phyloP scores from a whole-genome alignment of 2,329 filamentous ascomycete genomes.

The Sphaceloma murrayae region DNA sequence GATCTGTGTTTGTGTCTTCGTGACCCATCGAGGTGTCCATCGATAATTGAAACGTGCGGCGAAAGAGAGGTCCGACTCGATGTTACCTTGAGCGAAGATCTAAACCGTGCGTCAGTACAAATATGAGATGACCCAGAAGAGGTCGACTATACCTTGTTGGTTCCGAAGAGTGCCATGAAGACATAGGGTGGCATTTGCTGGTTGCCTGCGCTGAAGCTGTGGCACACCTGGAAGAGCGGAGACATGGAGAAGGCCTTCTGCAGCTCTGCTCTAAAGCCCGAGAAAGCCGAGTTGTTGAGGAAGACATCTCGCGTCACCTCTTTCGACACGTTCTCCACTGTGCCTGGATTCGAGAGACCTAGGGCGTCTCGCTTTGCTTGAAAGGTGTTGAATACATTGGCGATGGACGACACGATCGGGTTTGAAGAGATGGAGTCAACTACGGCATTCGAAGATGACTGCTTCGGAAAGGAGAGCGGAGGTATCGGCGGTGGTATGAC shows the following conservation, averaged over 20 bases:
- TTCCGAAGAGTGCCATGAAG: slow-evolving; percentile 89
- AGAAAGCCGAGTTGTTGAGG: slow-evolving; percentile 94
- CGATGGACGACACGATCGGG: slow-evolving; percentile 48
- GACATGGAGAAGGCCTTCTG: slow-evolving; percentile 93
- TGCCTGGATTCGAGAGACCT: slow-evolving; percentile 84
- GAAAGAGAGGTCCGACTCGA: slow-evolving; percentile 86
- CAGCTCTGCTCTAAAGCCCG: slow-evolving; percentile 87
- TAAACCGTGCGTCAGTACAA: slow-evolving; percentile 34
- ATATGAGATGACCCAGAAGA: no score
- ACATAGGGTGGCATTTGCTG: slow-evolving; percentile 89
- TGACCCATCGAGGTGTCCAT: slow-evolving; percentile 69
- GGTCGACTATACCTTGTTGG: slow-evolving; percentile 67
- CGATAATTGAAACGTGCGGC: slow-evolving; percentile 88
- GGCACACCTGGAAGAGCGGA: slow-evolving; percentile 93
- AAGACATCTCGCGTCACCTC: slow-evolving; percentile 96
- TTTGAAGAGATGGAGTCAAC: slow-evolving; percentile 65
- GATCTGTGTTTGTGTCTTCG: slow-evolving; percentile 82
- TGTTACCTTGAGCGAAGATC: slow-evolving; percentile 90
- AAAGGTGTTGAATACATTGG: slow-evolving; percentile 69
- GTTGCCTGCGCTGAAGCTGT: slow-evolving; percentile 86
- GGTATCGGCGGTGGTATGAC: slow-evolving; percentile 16
- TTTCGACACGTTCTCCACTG: slow-evolving; percentile 76
- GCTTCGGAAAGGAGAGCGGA: slow-evolving; percentile 20
- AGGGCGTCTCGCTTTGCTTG: slow-evolving; percentile 78
- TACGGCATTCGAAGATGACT: slow-evolving; percentile 24